Percentiles rank a stretch among this genome's conserved stretches.
phyloP scores from a whole-genome alignment of 768 basidiomycete genomes.

The Lyophyllum semitale region DNA sequence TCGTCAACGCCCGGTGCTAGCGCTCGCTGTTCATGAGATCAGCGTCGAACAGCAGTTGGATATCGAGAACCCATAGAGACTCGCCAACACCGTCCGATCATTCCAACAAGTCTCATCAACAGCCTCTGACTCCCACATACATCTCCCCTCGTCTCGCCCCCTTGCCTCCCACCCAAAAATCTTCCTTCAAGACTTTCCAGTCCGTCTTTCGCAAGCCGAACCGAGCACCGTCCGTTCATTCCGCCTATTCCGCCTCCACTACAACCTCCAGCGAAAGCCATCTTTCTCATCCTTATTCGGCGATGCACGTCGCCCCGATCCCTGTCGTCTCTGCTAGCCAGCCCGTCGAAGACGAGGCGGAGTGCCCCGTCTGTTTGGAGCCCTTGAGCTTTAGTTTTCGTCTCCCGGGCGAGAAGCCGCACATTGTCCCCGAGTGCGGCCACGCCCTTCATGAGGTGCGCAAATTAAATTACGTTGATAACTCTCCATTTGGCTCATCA shows the following conservation, averaged over 20 bases:
- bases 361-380: conserved; percentile 96
- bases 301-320: conserved; percentile 64
- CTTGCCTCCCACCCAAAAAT: conserved; percentile 30
- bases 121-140: conserved; percentile 49
- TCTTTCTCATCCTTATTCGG: conserved; percentile 53
- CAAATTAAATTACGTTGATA: conserved; percentile 11
- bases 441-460: conserved; percentile 94
- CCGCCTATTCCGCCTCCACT: conserved; percentile 50
- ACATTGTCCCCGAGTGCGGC: conserved; percentile 96
- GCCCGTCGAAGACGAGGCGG: conserved; percentile 74
- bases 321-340: conserved; percentile 74
- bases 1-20: neutral
- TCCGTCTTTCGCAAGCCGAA: conserved; percentile 54
- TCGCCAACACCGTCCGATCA: conserved; percentile 31
- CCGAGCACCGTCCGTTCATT: conserved; percentile 48
- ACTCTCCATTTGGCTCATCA: conserved; percentile 6
- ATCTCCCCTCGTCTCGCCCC: conserved; percentile 40
- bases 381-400: conserved; percentile 91
- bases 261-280: conserved; percentile 41
- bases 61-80: conserved; percentile 39
- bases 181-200: conserved; percentile 45
- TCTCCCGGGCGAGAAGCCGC: conserved; percentile 94
- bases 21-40: conserved; percentile 39
- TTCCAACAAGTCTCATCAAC: conserved; percentile 26
- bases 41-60: conserved; percentile 37